Base-by-base conservation (phyloP, 192 early-diverging fungal genomes). In the Backusella sp. region DNA sequence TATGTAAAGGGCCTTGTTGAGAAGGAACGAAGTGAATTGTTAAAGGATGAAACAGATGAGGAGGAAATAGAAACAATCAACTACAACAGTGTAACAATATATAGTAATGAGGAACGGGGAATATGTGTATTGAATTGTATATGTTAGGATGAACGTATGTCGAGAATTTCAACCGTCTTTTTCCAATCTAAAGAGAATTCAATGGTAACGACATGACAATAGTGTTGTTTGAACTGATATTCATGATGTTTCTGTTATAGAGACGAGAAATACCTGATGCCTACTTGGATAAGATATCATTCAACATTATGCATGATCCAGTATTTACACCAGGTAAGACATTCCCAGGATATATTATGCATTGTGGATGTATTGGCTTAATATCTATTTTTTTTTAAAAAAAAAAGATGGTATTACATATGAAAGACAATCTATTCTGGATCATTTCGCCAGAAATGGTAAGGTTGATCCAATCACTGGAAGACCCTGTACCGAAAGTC, bases 251-350 rank as follows among this genome's bases (percentile, higher is more conserved):
- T 32, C 14, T 71, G 35, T 70, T 2, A 59, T 26, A 82, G 79
- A 76, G 78, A 67, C 72, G 79, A 17, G 79, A 77, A 21, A 77
- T 83, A 8, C 82, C 82, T 28, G 79, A 83, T 74, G 78, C 78
- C 14, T 79, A 80, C 37, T 69, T 83, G 6, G 82, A 83, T 68
- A 80, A 80, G 77, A 94, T 96, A 32, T 89, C 88, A 4, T 96
- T 95, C 73, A 92, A 95, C 70, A 80, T 95, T 36, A 95, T 96
- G 93, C 88, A 89, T 41, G 94, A 95, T 82, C 80, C 80, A 3
- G 72, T 74, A 9, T 77, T 81, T 72, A 81, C 80, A 19, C 80
- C 80, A 46, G 80, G 80, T 77, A 77, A 74, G 49, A 28, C 11
- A 39, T 39, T 39, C 11, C 37, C 7, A 30, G 15, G 17, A 52